Evolutionary conservation across 371 early-diverging fungal species (phyloP), one percentile per base, ranked within the genome.

Genomic region (Syncephalis fuscata): DNA sequence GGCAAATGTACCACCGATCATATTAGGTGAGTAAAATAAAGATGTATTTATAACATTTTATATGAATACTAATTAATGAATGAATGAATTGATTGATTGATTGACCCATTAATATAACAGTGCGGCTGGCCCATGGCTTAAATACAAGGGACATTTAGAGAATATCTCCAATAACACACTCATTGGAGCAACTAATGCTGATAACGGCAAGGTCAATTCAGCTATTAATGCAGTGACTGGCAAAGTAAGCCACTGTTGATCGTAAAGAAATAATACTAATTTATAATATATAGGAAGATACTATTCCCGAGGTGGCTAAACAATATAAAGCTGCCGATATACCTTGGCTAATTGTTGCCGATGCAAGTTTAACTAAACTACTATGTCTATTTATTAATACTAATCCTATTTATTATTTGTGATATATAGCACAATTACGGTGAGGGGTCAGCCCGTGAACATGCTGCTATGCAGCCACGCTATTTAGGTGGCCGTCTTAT

Each of bases 1-100:
- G 96, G 96, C 58, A 95, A 95, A 65, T 95, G 96, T 70, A 95
- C 96, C 4, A 95, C 96, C 3, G 94, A 93, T 66, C 93, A 95
- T 60, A 93, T 95, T 21, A 41, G 41, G 41, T 41, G 21, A 41
- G 41, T 19, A n/a, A n/a, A n/a, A n/a, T n/a, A n/a, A n/a, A n/a
- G n/a, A n/a, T n/a, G n/a, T n/a, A n/a, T n/a, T n/a, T n/a, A n/a
- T n/a, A n/a, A n/a, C n/a, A n/a, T n/a, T n/a, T n/a, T n/a, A n/a
- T n/a, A 19, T 41, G 16, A 21, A 16, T 41, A 15, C n/a, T 21
- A 7, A 41, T 21, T 41, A 19, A 41, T 41, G n/a, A 4, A 16
- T 8, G 21, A n/a, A n/a, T n/a, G n/a, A n/a, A n/a, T n/a, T n/a
- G n/a, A n/a, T n/a, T n/a, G n/a, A n/a, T n/a, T 19, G 5, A 41